Conservation (phyloP, 1,284 basidiomycete species). For the Ceraceosorus guamensis region DNA sequence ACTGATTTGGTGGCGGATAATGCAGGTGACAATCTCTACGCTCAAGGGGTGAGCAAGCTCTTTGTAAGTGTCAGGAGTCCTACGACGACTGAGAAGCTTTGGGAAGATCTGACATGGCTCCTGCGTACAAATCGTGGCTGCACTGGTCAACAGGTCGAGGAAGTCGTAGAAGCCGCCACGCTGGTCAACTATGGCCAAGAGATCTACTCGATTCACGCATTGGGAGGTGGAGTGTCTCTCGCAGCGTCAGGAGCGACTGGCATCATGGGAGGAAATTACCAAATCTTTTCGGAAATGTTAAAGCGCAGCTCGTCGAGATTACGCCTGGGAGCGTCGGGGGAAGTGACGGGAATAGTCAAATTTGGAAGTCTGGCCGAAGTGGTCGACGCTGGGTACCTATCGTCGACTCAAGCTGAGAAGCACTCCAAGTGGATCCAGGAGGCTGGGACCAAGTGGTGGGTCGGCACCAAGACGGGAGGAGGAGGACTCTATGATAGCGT, state of each 20-base stretch:
- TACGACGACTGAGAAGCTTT: constrained; percentile 51
- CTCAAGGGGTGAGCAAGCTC: constrained; percentile 23
- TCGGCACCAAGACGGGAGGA: constrained; percentile 35
- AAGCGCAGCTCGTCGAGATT: constrained; percentile 56
- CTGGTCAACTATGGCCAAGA: constrained; percentile 78
- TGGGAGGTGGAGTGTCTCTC: constrained; percentile 68
- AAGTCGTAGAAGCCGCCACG: constrained; percentile 74
- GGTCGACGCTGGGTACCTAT: constrained; percentile 13
- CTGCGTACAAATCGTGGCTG: neutral
- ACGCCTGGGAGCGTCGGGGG: constrained; percentile 23
- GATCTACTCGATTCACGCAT: constrained; percentile 66
- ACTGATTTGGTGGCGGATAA: constrained; percentile 52
- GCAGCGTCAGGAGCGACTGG: constrained; percentile 64
- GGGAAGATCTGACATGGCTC: constrained; percentile 11
- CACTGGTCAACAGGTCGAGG: constrained; percentile 56
- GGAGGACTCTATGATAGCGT: constrained; percentile 41
- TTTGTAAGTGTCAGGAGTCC: constrained; percentile 13
- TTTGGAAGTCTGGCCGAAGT: constrained; percentile 12
- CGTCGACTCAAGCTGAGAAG: neutral
- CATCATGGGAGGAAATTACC: constrained; percentile 74
- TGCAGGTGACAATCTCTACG: constrained; percentile 41
- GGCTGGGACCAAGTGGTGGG: constrained; percentile 25
- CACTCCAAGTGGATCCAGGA: neutral
- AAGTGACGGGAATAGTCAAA: constrained; percentile 40
- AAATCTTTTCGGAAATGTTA: constrained; percentile 76